Conservation (phyloP, 768 basidiomycete genomes). For the Lanmaoa pseudosensibilis region DNA sequence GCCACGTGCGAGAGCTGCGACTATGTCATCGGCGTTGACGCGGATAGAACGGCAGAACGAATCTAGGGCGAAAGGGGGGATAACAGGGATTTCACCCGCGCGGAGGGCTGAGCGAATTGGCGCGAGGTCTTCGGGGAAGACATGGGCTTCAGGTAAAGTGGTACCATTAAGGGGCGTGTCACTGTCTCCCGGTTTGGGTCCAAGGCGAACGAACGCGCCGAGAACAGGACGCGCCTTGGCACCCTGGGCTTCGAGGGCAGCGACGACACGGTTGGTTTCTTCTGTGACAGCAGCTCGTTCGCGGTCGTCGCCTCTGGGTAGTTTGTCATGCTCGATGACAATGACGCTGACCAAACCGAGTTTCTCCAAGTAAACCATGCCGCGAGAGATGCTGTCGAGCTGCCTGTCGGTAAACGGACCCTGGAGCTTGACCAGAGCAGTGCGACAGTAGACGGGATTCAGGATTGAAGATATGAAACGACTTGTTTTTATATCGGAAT, state of each 20-base stretch:
- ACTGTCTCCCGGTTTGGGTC: slow-evolving; percentile 62
- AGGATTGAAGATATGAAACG: slow-evolving; percentile 72
- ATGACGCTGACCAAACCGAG: slow-evolving; percentile 95
- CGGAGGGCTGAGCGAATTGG: slow-evolving; percentile 86
- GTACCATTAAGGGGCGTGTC: slow-evolving; percentile 34
- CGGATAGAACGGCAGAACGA: slow-evolving; percentile 85
- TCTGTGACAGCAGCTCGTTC: slow-evolving; percentile 67
- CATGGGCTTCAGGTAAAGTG: slow-evolving; percentile 70
- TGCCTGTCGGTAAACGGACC: slow-evolving; percentile 93
- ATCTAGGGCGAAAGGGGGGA: slow-evolving; percentile 90
- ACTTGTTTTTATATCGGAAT: slow-evolving; percentile 39
- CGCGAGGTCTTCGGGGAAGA: slow-evolving; percentile 74
- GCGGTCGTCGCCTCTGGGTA: slow-evolving; percentile 63
- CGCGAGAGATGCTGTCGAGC: slow-evolving; percentile 89
- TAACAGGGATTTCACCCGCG: slow-evolving; percentile 94
- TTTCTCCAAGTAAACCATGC: slow-evolving; percentile 93
- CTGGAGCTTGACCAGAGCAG: slow-evolving; percentile 95
- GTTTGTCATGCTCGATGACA: slow-evolving; percentile 85
- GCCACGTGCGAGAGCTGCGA: slow-evolving; percentile 82
- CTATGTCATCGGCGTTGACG: slow-evolving; percentile 83
- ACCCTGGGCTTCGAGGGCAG: slow-evolving; percentile 79
- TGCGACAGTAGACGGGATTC: slow-evolving; percentile 80
- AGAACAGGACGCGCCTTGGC: slow-evolving; percentile 86
- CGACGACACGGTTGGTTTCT: slow-evolving; percentile 84
- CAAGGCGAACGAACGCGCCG: slow-evolving; percentile 80